Conservation (phyloP, 345 rosid genomes). For the Cardamine resedifolia region DNA sequence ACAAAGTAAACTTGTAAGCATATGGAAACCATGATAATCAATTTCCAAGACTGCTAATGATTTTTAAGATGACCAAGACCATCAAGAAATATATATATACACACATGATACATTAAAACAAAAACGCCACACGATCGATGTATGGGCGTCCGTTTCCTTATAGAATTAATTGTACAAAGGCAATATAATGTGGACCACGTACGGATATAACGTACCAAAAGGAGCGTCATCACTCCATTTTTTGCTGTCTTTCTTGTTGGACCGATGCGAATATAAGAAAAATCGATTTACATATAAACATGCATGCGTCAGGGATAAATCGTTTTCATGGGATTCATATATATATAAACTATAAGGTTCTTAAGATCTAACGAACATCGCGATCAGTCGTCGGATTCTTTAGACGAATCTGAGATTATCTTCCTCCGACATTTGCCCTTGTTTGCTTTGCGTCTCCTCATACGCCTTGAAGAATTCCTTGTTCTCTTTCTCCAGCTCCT, state of each 20-base stretch:
- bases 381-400: constrained; percentile 44
- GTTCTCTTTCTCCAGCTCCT: constrained; percentile 88
- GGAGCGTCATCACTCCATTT: constrained; percentile 28
- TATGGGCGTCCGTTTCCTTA: constrained; percentile 22
- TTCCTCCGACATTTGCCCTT: constrained; percentile 79
- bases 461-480: constrained; percentile 84
- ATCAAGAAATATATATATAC: not conserved
- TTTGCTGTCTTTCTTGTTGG: constrained; percentile 36
- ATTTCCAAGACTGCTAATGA: not conserved
- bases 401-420: constrained; percentile 63
- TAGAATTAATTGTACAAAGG: constrained; percentile 2
- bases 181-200: constrained; percentile 36
- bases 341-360: constrained; percentile 15
- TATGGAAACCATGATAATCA: not conserved
- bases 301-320: constrained; percentile 36
- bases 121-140: constrained; percentile 18
- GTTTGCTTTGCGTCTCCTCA: constrained; percentile 56
- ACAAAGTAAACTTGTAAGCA: too few relatives aligned
- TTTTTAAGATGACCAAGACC: not conserved
- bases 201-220: constrained; percentile 36
- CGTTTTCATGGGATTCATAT: constrained; percentile 36
- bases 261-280: constrained; percentile 26
- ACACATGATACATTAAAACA: constrained; percentile 2
- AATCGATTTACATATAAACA: constrained; percentile 21
- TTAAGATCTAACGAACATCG: constrained; percentile 31